Conservation (phyloP, 169 alveolate species). For the Babesia bovis region DNA sequence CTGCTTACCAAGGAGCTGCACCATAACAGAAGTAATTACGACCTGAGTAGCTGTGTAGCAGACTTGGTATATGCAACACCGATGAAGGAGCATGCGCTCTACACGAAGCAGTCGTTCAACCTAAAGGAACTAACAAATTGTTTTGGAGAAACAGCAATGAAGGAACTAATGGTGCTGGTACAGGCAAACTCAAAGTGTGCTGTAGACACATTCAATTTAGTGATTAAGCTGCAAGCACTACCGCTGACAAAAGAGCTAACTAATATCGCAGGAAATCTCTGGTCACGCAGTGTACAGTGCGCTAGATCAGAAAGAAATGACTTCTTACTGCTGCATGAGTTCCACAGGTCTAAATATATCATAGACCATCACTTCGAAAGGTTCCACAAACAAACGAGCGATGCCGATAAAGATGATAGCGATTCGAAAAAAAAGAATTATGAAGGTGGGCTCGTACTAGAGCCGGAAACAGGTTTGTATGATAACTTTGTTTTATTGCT, state of each 20-base stretch:
- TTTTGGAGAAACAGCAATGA: conserved; percentile 47
- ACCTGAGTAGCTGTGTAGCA: conserved; percentile 50
- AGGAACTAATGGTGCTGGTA: conserved; percentile 46
- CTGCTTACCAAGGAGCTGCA: conserved; percentile 52
- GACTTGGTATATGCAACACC: conserved; percentile 36
- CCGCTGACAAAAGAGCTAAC: conserved; percentile 96
- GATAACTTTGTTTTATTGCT: conserved; percentile 92
- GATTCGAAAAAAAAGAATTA: conserved; percentile 70
- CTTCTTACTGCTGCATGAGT: conserved; percentile 93
- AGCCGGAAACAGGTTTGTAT: conserved; percentile 96
- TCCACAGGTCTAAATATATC: conserved; percentile 82
- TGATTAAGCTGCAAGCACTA: conserved; percentile 75
- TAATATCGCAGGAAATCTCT: conserved; percentile 93
- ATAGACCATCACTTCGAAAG: conserved; percentile 78
- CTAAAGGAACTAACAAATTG: conserved; percentile 23
- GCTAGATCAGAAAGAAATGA: conserved; percentile 95
- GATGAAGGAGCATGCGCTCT: conserved; percentile 27
- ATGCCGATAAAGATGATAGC: conserved; percentile 38
- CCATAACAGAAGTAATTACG: conserved; percentile 57
- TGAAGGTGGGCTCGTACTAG: conserved; percentile 97
- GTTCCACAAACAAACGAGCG: conserved; percentile 35
- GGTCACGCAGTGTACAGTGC: conserved; percentile 86
- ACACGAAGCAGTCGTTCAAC: conserved; percentile 43
- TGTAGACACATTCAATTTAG: conserved; percentile 40
- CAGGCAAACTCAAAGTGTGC: conserved; percentile 50